Percentiles rank a stretch among this genome's conserved stretches.
Conservation (phyloP, 805 yeast genomes). For the Wickerhamomyces chambardii region DNA sequence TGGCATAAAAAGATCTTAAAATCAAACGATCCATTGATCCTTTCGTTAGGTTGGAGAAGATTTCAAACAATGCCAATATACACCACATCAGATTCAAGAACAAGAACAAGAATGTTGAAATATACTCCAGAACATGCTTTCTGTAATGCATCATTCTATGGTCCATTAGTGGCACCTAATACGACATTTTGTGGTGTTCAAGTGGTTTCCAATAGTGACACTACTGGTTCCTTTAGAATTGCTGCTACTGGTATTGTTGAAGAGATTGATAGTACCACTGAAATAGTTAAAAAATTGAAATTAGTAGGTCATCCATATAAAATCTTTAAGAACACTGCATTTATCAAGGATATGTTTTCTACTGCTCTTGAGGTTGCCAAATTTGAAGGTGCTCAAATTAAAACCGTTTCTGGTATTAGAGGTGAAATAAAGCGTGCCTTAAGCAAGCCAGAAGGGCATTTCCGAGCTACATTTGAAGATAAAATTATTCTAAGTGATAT, state of each 20-base stretch:
- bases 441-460: constrained; percentile 90
- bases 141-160: constrained; percentile 93
- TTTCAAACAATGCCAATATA: constrained; percentile 95
- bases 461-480: constrained; percentile 95
- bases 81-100: constrained; percentile 95
- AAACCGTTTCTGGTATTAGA: constrained; percentile 94
- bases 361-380: constrained; percentile 92
- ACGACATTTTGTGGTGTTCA: constrained; percentile 97
- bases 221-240: constrained; percentile 87
- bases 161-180: constrained; percentile 95
- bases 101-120: constrained; percentile 95
- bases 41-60: constrained; percentile 97
- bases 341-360: constrained; percentile 92
- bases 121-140: constrained; percentile 98
- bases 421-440: constrained; percentile 97
- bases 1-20: constrained; percentile 97
- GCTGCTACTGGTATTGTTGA: constrained; percentile 96
- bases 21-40: constrained; percentile 88
- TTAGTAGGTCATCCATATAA: constrained; percentile 93
- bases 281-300: constrained; percentile 92
- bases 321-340: constrained; percentile 92
- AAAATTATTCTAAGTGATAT: constrained; percentile 87
- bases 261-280: constrained; percentile 81
- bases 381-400: constrained; percentile 95
- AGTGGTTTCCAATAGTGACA: constrained; percentile 71